Base-by-base conservation (phyloP, 1,139 yeast species). In the Candida sp. region DNA sequence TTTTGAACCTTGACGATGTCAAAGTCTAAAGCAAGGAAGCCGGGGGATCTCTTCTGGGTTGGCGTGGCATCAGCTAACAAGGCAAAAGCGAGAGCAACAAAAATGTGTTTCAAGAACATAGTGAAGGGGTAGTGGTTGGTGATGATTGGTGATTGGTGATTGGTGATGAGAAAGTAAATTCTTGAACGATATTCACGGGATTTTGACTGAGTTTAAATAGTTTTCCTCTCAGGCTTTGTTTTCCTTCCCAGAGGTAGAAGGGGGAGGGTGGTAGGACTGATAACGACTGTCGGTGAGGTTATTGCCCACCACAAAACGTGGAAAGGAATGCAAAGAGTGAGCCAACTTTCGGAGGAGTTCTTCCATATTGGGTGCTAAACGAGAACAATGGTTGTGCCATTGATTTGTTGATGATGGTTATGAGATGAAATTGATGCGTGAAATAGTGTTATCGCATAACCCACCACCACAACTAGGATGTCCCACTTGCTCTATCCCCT, bases 21-120 rank as follows among this genome's bases (percentile, higher is more conserved):
- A 33, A 54, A 52, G 39, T 54, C 56, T 31, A 54, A 46, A 23
- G 53, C 25, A 23, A 54, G 35, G 33, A 50, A 54, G 33, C 57
- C 57, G 26, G 50, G 41, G 34, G 48, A 44, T 50, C 54, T 48
- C 42, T 50, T 54, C 17, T 17, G 17, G 26, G 35, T 42, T 27
- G 44, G 40, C 23, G 46, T 44, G 40, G 48, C 51, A n/a, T 50
- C 47, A 37, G 44, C 57, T 22, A 53, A 42, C 39, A 54, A 48
- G 38, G 55, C 57, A 23, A 55, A 33, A 39, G 53, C 56, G 34
- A 55, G 47, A 27, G 57, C 33, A 33, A 49, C 26, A 22, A 52
- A 49, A 34, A 43, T 34, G 23, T 35, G 28, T 33, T 32, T 17
- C n/a, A 42, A 42, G 12, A 42, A 42, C 45, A 42, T 37, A n/a